A percentile compares a stretch with the other conserved stretches of the same genome.
These are phyloP conservation scores for Calonectria naviculata DNA, from an alignment of 2,329 filamentous ascomycete genomes.

Conservation along the genomic window DNA sequence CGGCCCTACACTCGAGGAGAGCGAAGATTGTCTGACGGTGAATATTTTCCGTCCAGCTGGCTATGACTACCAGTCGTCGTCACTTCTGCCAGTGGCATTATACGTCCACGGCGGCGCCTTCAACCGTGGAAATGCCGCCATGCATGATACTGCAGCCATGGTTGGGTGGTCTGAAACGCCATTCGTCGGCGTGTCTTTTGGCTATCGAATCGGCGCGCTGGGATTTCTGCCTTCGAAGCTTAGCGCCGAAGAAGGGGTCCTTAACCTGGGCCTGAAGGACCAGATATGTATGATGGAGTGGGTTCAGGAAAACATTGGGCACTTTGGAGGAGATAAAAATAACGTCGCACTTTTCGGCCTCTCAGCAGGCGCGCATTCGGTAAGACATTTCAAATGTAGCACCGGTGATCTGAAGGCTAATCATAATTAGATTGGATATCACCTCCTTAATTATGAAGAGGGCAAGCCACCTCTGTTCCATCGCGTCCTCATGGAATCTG, in stretches of 20 bases:
- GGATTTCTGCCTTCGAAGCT: slow-evolving; percentile 70
- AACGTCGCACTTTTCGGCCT: slow-evolving; percentile 51
- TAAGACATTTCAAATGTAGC: slow-evolving; percentile 33
- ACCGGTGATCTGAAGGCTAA: not conserved
- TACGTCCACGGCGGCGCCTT: slow-evolving; percentile 65
- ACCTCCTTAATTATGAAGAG: slow-evolving; percentile 63
- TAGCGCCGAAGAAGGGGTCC: slow-evolving; percentile 59
- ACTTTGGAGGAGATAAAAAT: slow-evolving; percentile 63
- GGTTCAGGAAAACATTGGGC: slow-evolving; percentile 64
- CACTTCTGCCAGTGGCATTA: slow-evolving; percentile 57
- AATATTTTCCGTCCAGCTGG: slow-evolving; percentile 60
- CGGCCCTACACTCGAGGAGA: slow-evolving; percentile 41
- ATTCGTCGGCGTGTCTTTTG: slow-evolving; percentile 62
- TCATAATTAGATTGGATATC: slow-evolving; percentile 69
- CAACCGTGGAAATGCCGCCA: slow-evolving; percentile 59
- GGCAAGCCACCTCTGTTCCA: slow-evolving; percentile 59
- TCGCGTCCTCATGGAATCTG: slow-evolving; percentile 67
- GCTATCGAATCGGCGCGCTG: slow-evolving; percentile 66
- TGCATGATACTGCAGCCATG: slow-evolving; percentile 72
- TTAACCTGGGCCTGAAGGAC: slow-evolving; percentile 66
- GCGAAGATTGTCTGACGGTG: slow-evolving; percentile 65
- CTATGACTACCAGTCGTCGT: slow-evolving; percentile 20
- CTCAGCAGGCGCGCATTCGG: slow-evolving; percentile 64
- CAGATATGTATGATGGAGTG: slow-evolving; percentile 63
- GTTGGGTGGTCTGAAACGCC: slow-evolving; percentile 63